These are phyloP conservation scores for Naematelia aurantialba DNA, from an alignment of 768 basidiomycete species.

Conservation along the genomic window DNA sequence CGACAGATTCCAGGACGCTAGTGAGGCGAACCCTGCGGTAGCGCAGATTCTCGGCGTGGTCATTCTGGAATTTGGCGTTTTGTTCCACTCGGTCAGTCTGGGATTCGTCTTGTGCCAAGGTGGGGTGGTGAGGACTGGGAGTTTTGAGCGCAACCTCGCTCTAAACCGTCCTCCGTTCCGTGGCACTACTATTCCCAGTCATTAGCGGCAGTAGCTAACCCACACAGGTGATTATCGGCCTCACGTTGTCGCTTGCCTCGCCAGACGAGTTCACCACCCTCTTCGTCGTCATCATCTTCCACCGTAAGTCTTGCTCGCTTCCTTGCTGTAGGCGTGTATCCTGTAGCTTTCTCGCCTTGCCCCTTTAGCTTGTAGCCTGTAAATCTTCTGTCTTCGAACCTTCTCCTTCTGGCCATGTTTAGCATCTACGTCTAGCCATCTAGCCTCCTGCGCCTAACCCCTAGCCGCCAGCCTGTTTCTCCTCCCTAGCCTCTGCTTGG, in stretches of 20 bases:
- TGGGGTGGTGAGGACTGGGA: no score
- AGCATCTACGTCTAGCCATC: no score
- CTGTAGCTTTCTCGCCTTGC: no score
- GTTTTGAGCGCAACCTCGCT: no score
- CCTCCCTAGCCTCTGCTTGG: no score
- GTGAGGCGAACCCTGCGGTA: constrained; percentile 21
- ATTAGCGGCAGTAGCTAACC: neutral
- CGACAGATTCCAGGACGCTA: constrained; percentile 16
- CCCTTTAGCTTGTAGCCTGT: no score
- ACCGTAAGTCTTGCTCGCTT: constrained; percentile 2
- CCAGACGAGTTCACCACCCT: constrained; percentile 12
- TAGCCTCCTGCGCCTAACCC: no score
- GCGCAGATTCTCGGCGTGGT: constrained; percentile 22
- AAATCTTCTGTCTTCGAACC: no score
- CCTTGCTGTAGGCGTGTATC: no score
- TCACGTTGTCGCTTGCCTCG: constrained; percentile 2
- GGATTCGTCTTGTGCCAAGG: no score
- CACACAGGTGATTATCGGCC: constrained; percentile 8
- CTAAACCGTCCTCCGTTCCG: neutral
- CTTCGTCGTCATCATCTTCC: constrained; percentile 14
- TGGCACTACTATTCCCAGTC: neutral
- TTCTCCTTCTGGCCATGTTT: no score
- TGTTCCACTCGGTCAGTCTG: constrained; percentile 31
- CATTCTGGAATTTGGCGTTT: constrained; percentile 35
- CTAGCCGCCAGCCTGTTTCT: no score